These are phyloP conservation scores for Cicer yamashitae DNA, from an alignment of 306 rosid genomes.

Conservation along the genomic window DNA sequence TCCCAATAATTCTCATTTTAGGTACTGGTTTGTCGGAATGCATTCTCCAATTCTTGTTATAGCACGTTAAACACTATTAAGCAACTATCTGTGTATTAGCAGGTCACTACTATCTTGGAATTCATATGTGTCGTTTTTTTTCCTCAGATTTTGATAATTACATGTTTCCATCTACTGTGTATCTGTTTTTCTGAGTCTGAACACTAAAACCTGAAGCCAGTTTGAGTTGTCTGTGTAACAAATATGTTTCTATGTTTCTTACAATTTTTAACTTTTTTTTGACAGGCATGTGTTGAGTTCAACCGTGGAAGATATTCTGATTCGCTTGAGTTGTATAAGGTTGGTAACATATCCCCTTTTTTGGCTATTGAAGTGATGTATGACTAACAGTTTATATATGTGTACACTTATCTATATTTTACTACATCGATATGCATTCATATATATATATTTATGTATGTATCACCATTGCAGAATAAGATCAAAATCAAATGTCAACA, in stretches of 20 bases:
- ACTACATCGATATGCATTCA: constrained; percentile 3
- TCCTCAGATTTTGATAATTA: not conserved
- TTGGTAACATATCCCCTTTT: constrained; percentile 51
- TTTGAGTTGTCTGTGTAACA: constrained; percentile 34
- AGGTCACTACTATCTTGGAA: constrained; percentile 11
- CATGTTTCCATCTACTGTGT: constrained; percentile 12
- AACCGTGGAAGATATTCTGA: constrained; percentile 88
- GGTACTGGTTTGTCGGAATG: constrained; percentile 31
- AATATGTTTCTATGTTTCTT: constrained; percentile 38
- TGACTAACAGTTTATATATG: constrained; percentile 34
- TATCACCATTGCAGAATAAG: not conserved
- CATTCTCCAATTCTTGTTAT: constrained; percentile 16
- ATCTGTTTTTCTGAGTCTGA: constrained; percentile 31
- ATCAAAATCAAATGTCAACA: not conserved
- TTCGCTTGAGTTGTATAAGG: constrained; percentile 96
- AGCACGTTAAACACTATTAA: not conserved
- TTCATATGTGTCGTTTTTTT: constrained; percentile 15
- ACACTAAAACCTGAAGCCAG: constrained; percentile 23
- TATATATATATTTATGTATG: not conserved
- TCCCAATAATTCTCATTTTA: constrained; percentile 4
- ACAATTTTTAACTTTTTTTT: constrained; percentile 45
- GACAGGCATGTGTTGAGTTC: constrained; percentile 98
- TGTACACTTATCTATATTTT: constrained; percentile 33
- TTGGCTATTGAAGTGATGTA: constrained; percentile 40
- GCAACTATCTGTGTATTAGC: constrained; percentile 13